Base-by-base conservation (phyloP, 1,284 basidiomycete species). In the Microbotryum lychnidis-dioicae region DNA sequence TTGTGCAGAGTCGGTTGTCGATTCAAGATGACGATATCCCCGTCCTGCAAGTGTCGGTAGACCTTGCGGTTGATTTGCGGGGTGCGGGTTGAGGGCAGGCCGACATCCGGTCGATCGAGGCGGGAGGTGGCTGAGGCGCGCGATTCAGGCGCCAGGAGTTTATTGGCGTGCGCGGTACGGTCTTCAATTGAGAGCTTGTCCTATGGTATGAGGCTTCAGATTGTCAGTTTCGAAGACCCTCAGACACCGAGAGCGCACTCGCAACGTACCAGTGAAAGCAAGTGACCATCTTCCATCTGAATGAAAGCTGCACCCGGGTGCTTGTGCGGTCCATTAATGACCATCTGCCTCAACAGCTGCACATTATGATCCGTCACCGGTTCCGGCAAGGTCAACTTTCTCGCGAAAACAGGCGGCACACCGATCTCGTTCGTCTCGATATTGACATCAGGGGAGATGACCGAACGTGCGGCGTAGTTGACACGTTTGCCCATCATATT, bases 401-500 rank as follows among this genome's bases (percentile, higher is more conserved):
- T 84, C 4, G 96, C 96, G 75, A 99, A 99, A 58, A 98, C 89
- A 48, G 96, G 96, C 16, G 96, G 96, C 29, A 99, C 85, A 58
- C 96, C 96, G 64, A 99, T 98, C 76, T 99, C 96, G 76, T 93
- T 96, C 46, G 96, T 92, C 78, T 99, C 96, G 70, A 99, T 97
- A 76, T 98, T 98, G 74, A 97, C 91, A 74, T 99, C 96, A 12
- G 96, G 96, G 37, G 96, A 98, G 69, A 99, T 99, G 74, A 99
- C 96, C 18, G 96, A 98, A 69, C 96, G 91, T 42, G 96, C 96
- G 49, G 96, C 92, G 75, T 96, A 97, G 76, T 99, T 98, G 72
- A 99, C 96, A 75, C 96, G 92, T 81, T 99, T 99, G 48, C 96
- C 96, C 96, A 99, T 99, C 96, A 99, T 98, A 75, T 99, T 86